Conservation (phyloP, 202 grass and related monocot genomes). For the Musa balbisiana region DNA sequence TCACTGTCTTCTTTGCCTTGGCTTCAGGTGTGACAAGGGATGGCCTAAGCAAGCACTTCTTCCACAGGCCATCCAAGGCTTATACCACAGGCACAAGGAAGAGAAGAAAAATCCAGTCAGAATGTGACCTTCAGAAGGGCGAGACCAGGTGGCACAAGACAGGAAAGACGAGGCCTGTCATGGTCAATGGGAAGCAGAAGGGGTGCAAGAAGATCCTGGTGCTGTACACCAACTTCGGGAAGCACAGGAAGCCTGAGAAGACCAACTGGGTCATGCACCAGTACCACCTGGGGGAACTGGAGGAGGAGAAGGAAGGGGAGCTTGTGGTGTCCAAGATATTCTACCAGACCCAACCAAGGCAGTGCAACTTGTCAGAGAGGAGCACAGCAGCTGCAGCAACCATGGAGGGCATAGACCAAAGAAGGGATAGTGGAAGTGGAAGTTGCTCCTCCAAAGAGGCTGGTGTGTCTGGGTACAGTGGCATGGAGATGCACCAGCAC, state of each 20-base stretch:
- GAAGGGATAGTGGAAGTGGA: constrained; percentile 66
- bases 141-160: constrained; percentile 99
- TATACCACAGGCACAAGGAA: constrained; percentile 90
- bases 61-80: constrained; percentile 83
- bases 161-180: constrained; percentile 80
- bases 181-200: constrained; percentile 64
- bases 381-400: constrained; percentile 21
- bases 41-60: constrained; percentile 80
- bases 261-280: constrained; percentile 99
- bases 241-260: constrained; percentile 89
- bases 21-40: constrained; percentile 65
- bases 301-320: constrained; percentile 98
- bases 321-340: constrained; percentile 94
- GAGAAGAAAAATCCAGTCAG: constrained; percentile 81
- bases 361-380: constrained; percentile 42
- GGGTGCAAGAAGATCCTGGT: constrained; percentile 99
- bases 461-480: constrained; percentile 13
- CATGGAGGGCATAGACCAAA: constrained; percentile 26
- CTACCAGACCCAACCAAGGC: constrained; percentile 90
- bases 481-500: constrained; percentile 33
- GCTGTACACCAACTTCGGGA: constrained; percentile 94
- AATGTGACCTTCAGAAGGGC: constrained; percentile 58
- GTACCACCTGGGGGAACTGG: constrained; percentile 84
- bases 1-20: constrained; percentile 9
- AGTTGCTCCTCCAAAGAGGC: constrained; percentile 80